These are phyloP conservation scores for Saturnispora kantuleensis DNA, from an alignment of 805 yeast genomes.

Conservation along the genomic window DNA sequence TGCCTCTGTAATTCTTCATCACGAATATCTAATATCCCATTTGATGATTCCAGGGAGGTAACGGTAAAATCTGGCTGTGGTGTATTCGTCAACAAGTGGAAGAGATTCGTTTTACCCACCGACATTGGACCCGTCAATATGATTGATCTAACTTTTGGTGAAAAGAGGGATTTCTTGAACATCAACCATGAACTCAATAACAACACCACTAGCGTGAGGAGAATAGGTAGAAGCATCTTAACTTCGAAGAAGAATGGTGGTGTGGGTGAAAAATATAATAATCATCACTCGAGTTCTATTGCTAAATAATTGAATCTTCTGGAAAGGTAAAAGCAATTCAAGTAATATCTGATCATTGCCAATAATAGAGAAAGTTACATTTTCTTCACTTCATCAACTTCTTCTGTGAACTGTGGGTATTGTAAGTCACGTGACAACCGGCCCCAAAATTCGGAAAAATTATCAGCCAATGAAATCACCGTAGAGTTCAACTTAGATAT, in stretches of 20 bases:
- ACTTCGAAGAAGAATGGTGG: background rate
- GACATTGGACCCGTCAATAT: conserved; percentile 17
- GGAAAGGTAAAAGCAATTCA: background rate
- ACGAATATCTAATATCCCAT: conserved; percentile 26
- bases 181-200: conserved; percentile 10
- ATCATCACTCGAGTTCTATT: background rate
- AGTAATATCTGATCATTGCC: no score
- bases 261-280: background rate
- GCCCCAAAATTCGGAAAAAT: no score
- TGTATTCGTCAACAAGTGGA: conserved; percentile 14
- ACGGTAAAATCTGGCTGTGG: conserved; percentile 29
- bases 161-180: conserved; percentile 9
- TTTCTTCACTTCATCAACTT: no score
- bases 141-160: conserved; percentile 12
- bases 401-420: no score
- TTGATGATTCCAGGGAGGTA: conserved; percentile 42
- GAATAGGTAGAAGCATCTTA: conserved; percentile 8
- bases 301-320: background rate
- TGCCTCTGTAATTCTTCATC: conserved; percentile 22
- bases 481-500: no score
- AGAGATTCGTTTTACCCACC: conserved; percentile 20
- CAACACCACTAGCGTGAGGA: conserved; percentile 9
- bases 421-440: no score
- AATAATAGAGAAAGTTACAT: no score
- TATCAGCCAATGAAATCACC: no score